Conservation (phyloP, 257 asterid species). For the Avicennia marina region DNA sequence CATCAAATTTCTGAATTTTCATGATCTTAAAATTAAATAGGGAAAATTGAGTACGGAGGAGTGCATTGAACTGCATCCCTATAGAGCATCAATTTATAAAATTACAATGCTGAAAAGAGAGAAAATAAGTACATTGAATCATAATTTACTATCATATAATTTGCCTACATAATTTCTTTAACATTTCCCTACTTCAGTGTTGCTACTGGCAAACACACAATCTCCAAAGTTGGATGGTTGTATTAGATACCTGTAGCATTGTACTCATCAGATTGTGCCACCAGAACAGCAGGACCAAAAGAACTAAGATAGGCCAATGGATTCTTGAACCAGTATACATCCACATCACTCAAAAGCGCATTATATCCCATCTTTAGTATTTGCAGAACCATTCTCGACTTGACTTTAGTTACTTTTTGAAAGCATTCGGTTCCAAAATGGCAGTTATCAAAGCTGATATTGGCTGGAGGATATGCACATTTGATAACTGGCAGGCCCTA, state of each 20-base stretch:
- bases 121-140: too few species aligned
- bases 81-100: too few species aligned
- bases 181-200: not conserved
- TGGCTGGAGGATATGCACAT: conserved; percentile 50
- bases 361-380: conserved; percentile 69
- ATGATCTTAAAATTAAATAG: too few species aligned
- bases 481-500: conserved; percentile 88
- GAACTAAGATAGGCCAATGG: conserved; percentile 69
- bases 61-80: too few species aligned
- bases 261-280: conserved; percentile 89
- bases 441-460: conserved; percentile 82
- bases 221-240: too few species aligned
- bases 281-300: conserved; percentile 71
- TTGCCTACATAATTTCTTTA: not conserved
- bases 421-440: conserved; percentile 95
- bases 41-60: too few species aligned
- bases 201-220: too few species aligned
- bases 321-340: conserved; percentile 56
- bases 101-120: too few species aligned
- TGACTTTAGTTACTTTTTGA: conserved; percentile 86
- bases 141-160: too few species aligned
- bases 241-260: conserved; percentile 47
- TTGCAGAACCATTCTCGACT: conserved; percentile 82
- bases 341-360: conserved; percentile 42
- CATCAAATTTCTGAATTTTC: too few species aligned